Evolutionary conservation across 345 rosid species (phyloP), one percentile per base, ranked within the genome.

Genomic region (Euphorbia peplus): DNA sequence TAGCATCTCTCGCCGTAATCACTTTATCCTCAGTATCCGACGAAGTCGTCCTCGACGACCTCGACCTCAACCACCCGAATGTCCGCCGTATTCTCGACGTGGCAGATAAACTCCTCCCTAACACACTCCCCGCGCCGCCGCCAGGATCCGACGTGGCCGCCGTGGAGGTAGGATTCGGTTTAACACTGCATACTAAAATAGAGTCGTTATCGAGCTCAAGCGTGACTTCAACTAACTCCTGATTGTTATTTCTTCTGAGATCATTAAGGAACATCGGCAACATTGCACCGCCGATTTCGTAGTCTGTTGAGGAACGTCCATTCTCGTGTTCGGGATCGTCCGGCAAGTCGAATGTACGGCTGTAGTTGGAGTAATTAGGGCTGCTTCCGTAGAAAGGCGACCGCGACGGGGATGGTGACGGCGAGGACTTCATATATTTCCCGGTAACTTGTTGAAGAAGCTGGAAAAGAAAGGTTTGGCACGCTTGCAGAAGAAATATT

Each of bases 171-270:
- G 70, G 72, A 42, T 79, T 76, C 32, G 83, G 85, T 16, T 85
- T 76, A 68, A 91, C 86, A 54, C 88, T 90, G 69, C 92, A 87
- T 25, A 91, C 76, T 55, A 86, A 75, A 54, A 87, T 81, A 74
- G 88, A 80, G 73, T 91, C 90, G 50, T 84, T 76, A 2, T 78
- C 91, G 15, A 93, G 80, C 85, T 91, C 96, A 0, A 91, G 76
- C 19, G 97, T 93, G 57, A 93, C 85, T 76, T 91, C 95, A 0
- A 91, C 98, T 2, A 89, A 77, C 70, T 89, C 92, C 77, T 29
- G 73, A 42, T 77, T 76, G 75, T 72, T 69, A 67, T 81, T 70
- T 60, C 78, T 74, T 46, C 75, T 72, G 57, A 89, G 79, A 63
- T 80, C 93, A 64, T 83, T 83, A 66, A 93, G 90, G 69, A 91